These are phyloP conservation scores for Madurella fahalii DNA, from an alignment of 2,329 filamentous ascomycete species.

Conservation along the genomic window DNA sequence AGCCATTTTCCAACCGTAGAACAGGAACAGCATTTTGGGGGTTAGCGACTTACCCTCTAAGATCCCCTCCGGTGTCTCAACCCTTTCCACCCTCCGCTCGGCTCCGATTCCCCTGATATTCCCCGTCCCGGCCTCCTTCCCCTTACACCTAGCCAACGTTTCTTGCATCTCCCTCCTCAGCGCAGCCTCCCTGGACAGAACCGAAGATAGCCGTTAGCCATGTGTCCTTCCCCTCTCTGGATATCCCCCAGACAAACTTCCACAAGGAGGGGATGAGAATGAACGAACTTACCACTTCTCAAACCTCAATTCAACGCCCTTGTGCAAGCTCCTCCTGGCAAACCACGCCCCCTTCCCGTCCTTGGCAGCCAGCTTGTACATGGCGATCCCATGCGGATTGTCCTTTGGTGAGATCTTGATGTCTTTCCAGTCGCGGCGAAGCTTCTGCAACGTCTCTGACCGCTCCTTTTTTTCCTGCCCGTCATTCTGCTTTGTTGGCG, in stretches of 20 bases:
- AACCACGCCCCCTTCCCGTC: conserved; percentile 91
- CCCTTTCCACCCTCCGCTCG: conserved; percentile 66
- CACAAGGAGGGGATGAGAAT: not conserved
- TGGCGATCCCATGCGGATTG: conserved; percentile 69
- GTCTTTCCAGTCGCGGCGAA: conserved; percentile 87
- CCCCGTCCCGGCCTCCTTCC: conserved; percentile 63
- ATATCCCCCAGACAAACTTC: not conserved
- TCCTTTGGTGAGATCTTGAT: conserved; percentile 67
- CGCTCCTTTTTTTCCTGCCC: not conserved
- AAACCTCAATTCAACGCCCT: conserved; percentile 59
- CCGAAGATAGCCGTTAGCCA: conserved; percentile 30
- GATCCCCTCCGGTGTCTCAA: conserved; percentile 53
- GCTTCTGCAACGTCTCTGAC: conserved; percentile 38
- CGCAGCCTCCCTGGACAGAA: conserved; percentile 52
- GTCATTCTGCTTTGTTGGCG: conserved; percentile 42
- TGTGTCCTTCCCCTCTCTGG: not conserved
- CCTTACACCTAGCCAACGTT: conserved; percentile 45
- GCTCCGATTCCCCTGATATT: conserved; percentile 83
- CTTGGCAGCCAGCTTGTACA: conserved; percentile 75
- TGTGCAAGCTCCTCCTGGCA: conserved; percentile 73
- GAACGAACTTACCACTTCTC: conserved; percentile 46
- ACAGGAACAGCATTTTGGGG: not conserved
- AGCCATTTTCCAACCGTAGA: not conserved
- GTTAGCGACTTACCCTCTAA: conserved; percentile 31
- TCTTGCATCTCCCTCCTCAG: conserved; percentile 76